Conservation (phyloP, 176 grass and related monocot species). For the Rhipidocladum racemiflorum region DNA sequence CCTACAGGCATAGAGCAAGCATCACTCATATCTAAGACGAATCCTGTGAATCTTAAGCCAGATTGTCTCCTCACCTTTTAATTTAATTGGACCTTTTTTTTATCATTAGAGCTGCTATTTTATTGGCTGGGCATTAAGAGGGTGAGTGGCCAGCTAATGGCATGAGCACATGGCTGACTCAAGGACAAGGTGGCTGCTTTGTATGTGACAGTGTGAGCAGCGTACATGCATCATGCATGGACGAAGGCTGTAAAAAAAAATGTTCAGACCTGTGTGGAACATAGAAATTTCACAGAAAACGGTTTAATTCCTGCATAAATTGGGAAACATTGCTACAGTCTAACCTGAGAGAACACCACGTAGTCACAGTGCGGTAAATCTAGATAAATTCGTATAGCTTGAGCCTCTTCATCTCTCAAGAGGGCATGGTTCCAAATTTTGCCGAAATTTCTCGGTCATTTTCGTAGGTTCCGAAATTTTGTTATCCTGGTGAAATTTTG, state of each 20-base stretch:
- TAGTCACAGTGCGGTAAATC: neutral
- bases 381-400: neutral
- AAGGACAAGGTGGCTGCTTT: neutral
- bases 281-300: neutral
- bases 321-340: neutral
- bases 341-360: neutral
- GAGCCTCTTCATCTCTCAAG: neutral
- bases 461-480: too few species aligned
- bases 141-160: constrained; percentile 32
- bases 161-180: constrained; percentile 32
- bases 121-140: constrained; percentile 17
- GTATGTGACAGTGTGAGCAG: neutral
- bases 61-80: constrained; percentile 31
- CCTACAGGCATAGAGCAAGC: constrained; percentile 29
- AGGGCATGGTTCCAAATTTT: too few species aligned
- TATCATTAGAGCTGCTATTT: constrained; percentile 22
- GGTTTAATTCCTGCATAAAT: neutral
- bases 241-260: too few species aligned
- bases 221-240: neutral
- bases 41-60: constrained; percentile 48
- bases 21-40: constrained; percentile 40
- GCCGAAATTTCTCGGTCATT: too few species aligned
- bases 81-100: neutral
- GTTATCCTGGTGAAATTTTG: too few species aligned
- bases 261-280: too few species aligned